Conservation (phyloP, 1,139 yeast genomes). For the Yamadazyma dendronema region DNA sequence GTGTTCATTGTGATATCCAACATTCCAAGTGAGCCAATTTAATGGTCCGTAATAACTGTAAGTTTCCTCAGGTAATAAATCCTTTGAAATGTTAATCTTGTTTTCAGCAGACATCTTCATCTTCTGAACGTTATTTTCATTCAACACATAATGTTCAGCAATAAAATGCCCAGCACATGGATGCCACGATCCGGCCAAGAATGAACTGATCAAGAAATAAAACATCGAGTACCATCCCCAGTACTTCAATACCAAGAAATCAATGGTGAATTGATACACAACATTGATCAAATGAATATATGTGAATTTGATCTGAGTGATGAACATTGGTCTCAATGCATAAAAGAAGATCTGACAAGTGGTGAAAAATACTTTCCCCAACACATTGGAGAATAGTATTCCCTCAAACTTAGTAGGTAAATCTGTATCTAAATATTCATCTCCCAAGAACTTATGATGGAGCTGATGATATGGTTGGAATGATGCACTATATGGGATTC, state of each 20-base stretch:
- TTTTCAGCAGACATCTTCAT: conserved; percentile 12
- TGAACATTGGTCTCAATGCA: conserved; percentile 86
- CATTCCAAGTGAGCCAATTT: conserved; percentile 82
- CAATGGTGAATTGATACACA: conserved; percentile 56
- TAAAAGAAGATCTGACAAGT: conserved; percentile 86
- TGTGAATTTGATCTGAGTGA: conserved; percentile 73
- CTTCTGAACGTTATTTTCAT: conserved; percentile 50
- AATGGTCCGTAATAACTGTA: conserved; percentile 84
- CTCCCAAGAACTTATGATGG: conserved; percentile 92
- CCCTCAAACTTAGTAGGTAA: conserved; percentile 82
- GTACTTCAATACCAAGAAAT: conserved; percentile 49
- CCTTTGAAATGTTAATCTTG: conserved; percentile 27
- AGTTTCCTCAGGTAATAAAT: conserved; percentile 66
- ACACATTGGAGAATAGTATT: conserved; percentile 63
- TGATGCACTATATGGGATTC: conserved; percentile 86
- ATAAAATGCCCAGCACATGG: conserved; percentile 96
- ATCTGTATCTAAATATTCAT: conserved; percentile 79
- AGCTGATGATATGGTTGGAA: conserved; percentile 90
- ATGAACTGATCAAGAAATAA: conserved; percentile 74
- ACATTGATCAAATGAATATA: conserved; percentile 72
- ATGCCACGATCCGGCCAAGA: conserved; percentile 87
- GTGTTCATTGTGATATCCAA: conserved; percentile 92
- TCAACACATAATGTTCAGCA: conserved; percentile 85
- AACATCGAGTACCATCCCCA: conserved; percentile 67
- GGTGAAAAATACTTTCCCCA: conserved; percentile 89